Evolutionary conservation across 2,329 filamentous ascomycete species (phyloP).

Genomic region (Paecilomyces sp.): DNA sequence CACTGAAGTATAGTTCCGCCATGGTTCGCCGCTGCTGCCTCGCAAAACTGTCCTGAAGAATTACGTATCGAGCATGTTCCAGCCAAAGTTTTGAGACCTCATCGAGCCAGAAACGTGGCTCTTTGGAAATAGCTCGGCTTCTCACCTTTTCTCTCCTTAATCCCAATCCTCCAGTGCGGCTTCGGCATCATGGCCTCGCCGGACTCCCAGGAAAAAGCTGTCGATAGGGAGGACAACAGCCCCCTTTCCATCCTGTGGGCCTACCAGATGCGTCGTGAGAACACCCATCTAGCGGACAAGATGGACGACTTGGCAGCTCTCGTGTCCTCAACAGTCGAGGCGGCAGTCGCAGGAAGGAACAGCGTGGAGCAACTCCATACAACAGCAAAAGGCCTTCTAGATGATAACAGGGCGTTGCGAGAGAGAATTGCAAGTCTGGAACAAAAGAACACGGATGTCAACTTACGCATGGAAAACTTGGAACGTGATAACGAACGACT

Average conservation of each 20-base stretch:
- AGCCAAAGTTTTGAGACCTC: background rate
- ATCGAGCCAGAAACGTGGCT: background rate
- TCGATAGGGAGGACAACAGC: conserved; percentile 1
- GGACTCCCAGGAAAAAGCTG: background rate
- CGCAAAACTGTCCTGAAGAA: background rate
- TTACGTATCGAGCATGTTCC: background rate
- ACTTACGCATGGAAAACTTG: background rate
- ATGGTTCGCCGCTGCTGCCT: conserved; percentile 1
- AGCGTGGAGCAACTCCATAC: conserved; percentile 4
- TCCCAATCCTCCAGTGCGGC: background rate
- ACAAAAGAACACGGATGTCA: background rate
- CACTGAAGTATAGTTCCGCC: conserved; percentile 2
- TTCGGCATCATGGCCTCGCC: conserved; percentile 1
- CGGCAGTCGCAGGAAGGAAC: conserved; percentile 1
- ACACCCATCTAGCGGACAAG: conserved; percentile 21
- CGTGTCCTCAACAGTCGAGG: conserved; percentile 6
- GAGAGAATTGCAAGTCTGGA: background rate
- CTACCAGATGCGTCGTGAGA: conserved; percentile 31
- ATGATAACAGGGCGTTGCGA: conserved; percentile 4
- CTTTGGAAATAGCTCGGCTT: background rate
- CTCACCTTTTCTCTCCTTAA: background rate
- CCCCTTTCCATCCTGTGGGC: conserved; percentile 28
- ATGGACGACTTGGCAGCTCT: conserved; percentile 14
- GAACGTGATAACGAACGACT: background rate
- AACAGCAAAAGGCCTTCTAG: conserved; percentile 3